phyloP scores from a whole-genome alignment of 176 grass and related monocot species.

The Aegilops bicornis region DNA sequence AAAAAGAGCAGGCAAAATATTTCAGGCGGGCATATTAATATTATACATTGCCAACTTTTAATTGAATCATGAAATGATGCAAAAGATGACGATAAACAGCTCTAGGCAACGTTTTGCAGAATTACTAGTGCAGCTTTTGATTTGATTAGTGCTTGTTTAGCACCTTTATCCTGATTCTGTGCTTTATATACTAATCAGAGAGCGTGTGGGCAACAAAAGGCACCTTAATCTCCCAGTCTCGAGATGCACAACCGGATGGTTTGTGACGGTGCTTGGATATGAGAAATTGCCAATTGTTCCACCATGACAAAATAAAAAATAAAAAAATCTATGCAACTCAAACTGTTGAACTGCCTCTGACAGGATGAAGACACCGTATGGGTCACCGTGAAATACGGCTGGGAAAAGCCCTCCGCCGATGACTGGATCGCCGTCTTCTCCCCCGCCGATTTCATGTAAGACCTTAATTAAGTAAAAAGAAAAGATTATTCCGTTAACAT shows the following conservation, averaged over 20 bases:
- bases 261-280: neutral
- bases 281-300: too few relatives aligned
- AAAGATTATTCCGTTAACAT: too few relatives aligned
- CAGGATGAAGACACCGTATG: constrained; percentile 73
- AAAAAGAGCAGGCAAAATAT: neutral
- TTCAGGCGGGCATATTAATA: too few relatives aligned
- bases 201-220: neutral
- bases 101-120: neutral
- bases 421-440: constrained; percentile 96
- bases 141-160: neutral
- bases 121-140: neutral
- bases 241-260: neutral
- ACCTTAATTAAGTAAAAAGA: neutral
- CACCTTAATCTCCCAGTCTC: neutral
- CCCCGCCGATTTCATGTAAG: constrained; percentile 68
- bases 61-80: too few relatives aligned
- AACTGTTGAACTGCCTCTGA: neutral
- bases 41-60: too few relatives aligned
- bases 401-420: constrained; percentile 33
- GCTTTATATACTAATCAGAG: neutral
- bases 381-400: constrained; percentile 55
- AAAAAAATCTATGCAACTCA: neutral
- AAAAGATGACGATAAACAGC: too few relatives aligned
- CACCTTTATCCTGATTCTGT: neutral
- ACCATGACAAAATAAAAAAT: too few relatives aligned